Conservation (phyloP, 2,329 filamentous ascomycete genomes). For the Lanzia echinophila region DNA sequence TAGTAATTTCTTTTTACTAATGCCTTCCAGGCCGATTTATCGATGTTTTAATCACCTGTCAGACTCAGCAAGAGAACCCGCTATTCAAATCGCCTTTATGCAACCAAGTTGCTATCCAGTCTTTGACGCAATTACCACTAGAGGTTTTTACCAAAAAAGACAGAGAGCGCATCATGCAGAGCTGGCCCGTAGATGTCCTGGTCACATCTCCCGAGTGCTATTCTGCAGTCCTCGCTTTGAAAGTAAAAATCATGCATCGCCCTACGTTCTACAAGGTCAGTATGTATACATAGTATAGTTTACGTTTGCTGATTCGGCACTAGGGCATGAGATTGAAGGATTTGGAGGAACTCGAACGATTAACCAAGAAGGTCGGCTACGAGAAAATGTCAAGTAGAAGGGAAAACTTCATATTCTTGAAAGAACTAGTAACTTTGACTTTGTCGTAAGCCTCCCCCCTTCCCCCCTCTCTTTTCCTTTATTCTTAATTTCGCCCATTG, state of each 20-base stretch:
- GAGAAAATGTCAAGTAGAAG: slow-evolving; percentile 3
- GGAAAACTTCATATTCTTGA: not conserved
- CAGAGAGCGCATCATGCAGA: slow-evolving; percentile 39
- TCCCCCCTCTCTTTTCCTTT: too few relatives aligned
- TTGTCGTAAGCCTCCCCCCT: slow-evolving; percentile 23
- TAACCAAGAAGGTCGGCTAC: slow-evolving; percentile 6
- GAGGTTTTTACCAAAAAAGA: slow-evolving; percentile 38
- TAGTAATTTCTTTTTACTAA: slow-evolving; percentile 1
- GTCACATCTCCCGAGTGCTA: slow-evolving; percentile 14
- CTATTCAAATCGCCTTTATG: slow-evolving; percentile 13
- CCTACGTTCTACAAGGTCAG: slow-evolving; percentile 42
- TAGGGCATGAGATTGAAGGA: slow-evolving; percentile 33
- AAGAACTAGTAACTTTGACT: slow-evolving; percentile 22
- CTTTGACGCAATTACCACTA: slow-evolving; percentile 23
- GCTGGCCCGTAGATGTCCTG: slow-evolving; percentile 15
- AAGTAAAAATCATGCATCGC: slow-evolving; percentile 43
- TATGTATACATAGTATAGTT: not conserved
- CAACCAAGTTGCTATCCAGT: slow-evolving; percentile 23
- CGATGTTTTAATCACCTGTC: slow-evolving; percentile 19
- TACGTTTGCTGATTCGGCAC: slow-evolving; percentile 1
- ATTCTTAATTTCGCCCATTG: not conserved
- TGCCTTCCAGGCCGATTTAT: slow-evolving; percentile 23
- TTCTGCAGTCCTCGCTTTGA: slow-evolving; percentile 36
- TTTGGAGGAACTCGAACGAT: slow-evolving; percentile 30
- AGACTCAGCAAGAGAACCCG: slow-evolving; percentile 18